phyloP scores from a whole-genome alignment of 108 stramenopile species.

The Aurantiochytrium sp. region DNA sequence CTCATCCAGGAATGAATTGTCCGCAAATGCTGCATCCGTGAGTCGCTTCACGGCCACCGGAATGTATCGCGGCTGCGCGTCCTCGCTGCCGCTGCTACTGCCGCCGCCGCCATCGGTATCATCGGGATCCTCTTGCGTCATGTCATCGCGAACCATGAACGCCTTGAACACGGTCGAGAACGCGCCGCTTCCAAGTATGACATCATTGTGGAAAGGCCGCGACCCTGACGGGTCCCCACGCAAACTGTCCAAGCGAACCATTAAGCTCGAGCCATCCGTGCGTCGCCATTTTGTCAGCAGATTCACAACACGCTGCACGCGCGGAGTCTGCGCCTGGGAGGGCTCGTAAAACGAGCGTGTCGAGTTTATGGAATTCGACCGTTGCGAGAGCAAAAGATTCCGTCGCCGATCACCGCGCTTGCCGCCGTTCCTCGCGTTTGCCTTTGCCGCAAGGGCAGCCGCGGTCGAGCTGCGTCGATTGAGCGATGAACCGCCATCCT shows the following conservation, averaged over 20 bases:
- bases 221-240: background rate
- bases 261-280: background rate
- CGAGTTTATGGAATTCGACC: background rate
- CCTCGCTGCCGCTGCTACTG: background rate
- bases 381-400: background rate
- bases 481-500: too few species aligned
- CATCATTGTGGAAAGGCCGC: background rate
- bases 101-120: background rate
- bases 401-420: background rate
- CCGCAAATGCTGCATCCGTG: background rate
- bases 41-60: conserved; percentile 1
- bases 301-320: background rate
- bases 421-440: too few species aligned
- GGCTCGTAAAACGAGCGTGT: background rate
- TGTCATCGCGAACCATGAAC: background rate
- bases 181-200: background rate
- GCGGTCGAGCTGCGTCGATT: too few species aligned
- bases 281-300: background rate
- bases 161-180: background rate
- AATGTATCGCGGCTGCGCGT: background rate
- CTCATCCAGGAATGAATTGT: background rate
- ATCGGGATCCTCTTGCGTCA: background rate
- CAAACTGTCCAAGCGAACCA: background rate
- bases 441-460: too few species aligned
- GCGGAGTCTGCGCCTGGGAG: background rate